A percentile compares a stretch with the other conserved stretches of the same genome.
Evolutionary conservation across 148 eudicot species (phyloP).

Genomic region (Rhododendron griersonianum): DNA sequence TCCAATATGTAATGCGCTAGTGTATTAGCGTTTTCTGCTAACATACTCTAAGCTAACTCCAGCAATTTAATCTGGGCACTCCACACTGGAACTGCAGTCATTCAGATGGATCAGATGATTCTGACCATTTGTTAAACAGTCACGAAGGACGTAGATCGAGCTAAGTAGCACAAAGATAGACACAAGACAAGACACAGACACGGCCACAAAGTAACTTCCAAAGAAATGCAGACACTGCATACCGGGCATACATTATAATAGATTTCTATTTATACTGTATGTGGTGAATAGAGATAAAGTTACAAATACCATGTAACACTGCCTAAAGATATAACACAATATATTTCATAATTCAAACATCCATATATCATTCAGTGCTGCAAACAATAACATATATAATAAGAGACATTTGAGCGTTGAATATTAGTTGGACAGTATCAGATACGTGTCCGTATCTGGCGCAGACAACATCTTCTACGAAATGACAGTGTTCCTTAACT

Average conservation of each 20-base stretch:
- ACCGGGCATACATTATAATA: background rate
- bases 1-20: background rate
- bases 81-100: background rate
- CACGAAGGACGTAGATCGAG: background rate
- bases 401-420: background rate
- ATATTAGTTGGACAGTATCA: background rate
- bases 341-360: background rate
- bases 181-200: background rate
- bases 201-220: background rate
- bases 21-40: background rate
- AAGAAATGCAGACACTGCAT: background rate
- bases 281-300: background rate
- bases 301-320: background rate
- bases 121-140: conserved; percentile 1
- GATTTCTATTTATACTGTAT: background rate
- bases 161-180: background rate
- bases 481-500: background rate
- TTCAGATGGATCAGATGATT: background rate
- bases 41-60: background rate
- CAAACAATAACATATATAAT: background rate
- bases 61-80: background rate
- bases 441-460: background rate
- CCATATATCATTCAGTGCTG: background rate
- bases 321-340: background rate
- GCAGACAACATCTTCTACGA: background rate